A percentile compares a stretch with the other conserved stretches of the same genome.
Evolutionary conservation across 768 basidiomycete genomes (phyloP).

Genomic region (Obba rivulosa): DNA sequence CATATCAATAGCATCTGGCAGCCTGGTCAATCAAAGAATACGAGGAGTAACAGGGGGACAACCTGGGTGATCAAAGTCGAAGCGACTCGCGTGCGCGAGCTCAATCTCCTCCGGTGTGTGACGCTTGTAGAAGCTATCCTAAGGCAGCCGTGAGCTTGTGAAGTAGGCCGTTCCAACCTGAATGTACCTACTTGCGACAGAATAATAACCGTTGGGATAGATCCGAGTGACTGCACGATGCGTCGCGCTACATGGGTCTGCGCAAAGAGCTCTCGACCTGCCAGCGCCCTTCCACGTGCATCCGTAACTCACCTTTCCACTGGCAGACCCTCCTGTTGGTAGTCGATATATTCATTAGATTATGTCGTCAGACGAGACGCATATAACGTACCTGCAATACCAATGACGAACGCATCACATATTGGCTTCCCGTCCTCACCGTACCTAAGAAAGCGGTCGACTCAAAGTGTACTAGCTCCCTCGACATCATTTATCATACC

Average conservation of each 20-base stretch:
- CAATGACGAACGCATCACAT: constrained; percentile 78
- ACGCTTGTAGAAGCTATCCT: constrained; percentile 93
- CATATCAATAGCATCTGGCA: constrained; percentile 78
- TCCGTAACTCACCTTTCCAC: constrained; percentile 64
- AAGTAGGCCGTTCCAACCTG: neutral
- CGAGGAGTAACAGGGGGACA: neutral
- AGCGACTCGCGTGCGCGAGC: constrained; percentile 74
- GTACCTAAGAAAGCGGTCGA: constrained; percentile 48
- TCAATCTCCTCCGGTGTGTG: constrained; percentile 75
- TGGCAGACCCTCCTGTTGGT: constrained; percentile 72
- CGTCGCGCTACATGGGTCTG: constrained; percentile 85
- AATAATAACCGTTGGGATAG: constrained; percentile 84
- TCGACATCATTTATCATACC: constrained; percentile 38
- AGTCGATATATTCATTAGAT: neutral
- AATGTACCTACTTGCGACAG: constrained; percentile 63
- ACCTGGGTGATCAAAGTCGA: constrained; percentile 85
- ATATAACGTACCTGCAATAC: constrained; percentile 59
- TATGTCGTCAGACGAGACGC: neutral
- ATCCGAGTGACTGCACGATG: constrained; percentile 76
- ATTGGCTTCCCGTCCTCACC: constrained; percentile 65
- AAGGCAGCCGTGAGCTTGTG: constrained; percentile 3
- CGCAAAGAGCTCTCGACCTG: constrained; percentile 1
- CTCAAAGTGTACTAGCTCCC: constrained; percentile 5
- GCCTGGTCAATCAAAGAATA: neutral
- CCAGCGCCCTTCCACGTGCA: constrained; percentile 1